phyloP scores from a whole-genome alignment of 306 rosid genomes.

The Quillaja saponaria region DNA sequence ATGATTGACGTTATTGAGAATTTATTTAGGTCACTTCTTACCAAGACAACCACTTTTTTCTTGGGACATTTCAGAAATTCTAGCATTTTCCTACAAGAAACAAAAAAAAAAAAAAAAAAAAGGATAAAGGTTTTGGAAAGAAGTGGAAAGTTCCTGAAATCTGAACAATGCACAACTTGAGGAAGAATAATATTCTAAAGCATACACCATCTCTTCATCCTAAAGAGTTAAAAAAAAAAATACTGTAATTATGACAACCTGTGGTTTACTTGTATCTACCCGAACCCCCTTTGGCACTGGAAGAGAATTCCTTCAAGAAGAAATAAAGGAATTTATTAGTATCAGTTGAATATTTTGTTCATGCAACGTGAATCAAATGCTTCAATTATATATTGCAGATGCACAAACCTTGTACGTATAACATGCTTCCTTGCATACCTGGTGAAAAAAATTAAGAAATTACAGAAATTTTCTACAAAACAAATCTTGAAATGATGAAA shows the following conservation, averaged over 20 bases:
- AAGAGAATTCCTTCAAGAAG: slow-evolving; percentile 69
- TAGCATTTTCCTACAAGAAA: slow-evolving; percentile 55
- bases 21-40: slow-evolving; percentile 33
- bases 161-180: slow-evolving; percentile 11
- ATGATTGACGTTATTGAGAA: slow-evolving; percentile 22
- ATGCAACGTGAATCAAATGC: slow-evolving; percentile 12
- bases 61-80: slow-evolving; percentile 41
- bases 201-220: no score
- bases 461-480: slow-evolving; percentile 12
- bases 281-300: slow-evolving; percentile 57
- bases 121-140: slow-evolving; percentile 7
- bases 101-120: slow-evolving; percentile 27
- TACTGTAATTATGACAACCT: slow-evolving; percentile 53
- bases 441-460: slow-evolving; percentile 10
- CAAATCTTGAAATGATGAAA: slow-evolving; percentile 10
- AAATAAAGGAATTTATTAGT: slow-evolving; percentile 29
- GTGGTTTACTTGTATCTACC: slow-evolving; percentile 38
- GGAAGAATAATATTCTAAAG: not conserved
- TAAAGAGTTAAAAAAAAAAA: no score
- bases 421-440: slow-evolving; percentile 50
- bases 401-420: slow-evolving; percentile 53
- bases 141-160: slow-evolving; percentile 6
- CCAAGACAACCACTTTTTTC: slow-evolving; percentile 44
- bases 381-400: not conserved
- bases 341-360: slow-evolving; percentile 30